phyloP scores from a whole-genome alignment of 2,329 filamentous ascomycete genomes.

The Xylaria digitata region DNA sequence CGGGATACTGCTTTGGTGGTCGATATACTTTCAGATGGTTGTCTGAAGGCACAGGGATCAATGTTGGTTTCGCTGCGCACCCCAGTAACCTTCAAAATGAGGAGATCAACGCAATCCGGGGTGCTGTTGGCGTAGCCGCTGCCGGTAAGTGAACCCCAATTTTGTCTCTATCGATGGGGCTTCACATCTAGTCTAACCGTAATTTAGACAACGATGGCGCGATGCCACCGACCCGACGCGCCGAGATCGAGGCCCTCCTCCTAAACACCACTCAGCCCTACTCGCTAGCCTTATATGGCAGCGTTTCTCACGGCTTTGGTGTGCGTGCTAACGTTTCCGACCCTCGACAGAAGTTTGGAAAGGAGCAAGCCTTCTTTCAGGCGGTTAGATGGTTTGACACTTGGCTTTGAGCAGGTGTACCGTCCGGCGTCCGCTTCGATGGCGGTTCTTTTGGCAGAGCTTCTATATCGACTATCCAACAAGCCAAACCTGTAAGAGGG shows the following conservation, averaged over 20 bases:
- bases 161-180: not conserved
- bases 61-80: slow-evolving; percentile 72
- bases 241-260: slow-evolving; percentile 70
- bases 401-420: slow-evolving; percentile 45
- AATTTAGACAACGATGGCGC: slow-evolving; percentile 66
- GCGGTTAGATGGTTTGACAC: slow-evolving; percentile 80
- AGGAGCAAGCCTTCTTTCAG: slow-evolving; percentile 82
- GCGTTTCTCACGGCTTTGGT: slow-evolving; percentile 78
- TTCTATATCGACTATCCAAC: not conserved
- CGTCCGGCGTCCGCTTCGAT: not conserved
- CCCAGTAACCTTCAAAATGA: slow-evolving; percentile 69
- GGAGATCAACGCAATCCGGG: slow-evolving; percentile 68
- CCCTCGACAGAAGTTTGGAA: slow-evolving; percentile 71
- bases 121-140: slow-evolving; percentile 70
- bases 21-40: slow-evolving; percentile 67
- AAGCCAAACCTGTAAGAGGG: not conserved
- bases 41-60: slow-evolving; percentile 61
- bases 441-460: not conserved
- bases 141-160: slow-evolving; percentile 59
- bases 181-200: slow-evolving; percentile 24
- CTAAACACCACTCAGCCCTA: slow-evolving; percentile 65
- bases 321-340: slow-evolving; percentile 71
- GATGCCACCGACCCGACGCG: slow-evolving; percentile 67
- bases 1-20: slow-evolving; percentile 75
- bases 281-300: slow-evolving; percentile 76